Percentiles rank a stretch among this genome's conserved stretches.
Evolutionary conservation across 257 asterid genomes (phyloP).

Genomic region (Nicotiana obtusifolia): DNA sequence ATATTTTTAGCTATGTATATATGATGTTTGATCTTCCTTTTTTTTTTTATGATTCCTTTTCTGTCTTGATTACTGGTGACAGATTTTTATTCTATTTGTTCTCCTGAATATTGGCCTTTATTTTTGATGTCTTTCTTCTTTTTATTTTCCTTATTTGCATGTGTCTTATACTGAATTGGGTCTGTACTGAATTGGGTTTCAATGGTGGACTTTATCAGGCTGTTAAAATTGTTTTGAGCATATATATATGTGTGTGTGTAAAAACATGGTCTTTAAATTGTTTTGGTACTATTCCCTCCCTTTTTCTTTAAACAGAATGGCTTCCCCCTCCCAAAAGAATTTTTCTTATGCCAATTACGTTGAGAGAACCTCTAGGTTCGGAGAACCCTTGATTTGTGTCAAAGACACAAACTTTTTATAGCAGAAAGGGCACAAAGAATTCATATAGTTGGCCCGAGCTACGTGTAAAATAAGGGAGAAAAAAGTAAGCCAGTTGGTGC

Average conservation of each 20-base stretch:
- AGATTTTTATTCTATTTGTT: not conserved
- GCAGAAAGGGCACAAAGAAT: not conserved
- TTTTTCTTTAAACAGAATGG: not conserved
- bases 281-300: not conserved
- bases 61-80: not conserved
- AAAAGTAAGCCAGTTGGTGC: no score
- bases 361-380: not conserved
- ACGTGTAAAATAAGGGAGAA: not conserved
- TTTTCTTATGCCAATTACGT: not conserved
- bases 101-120: not conserved
- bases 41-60: constrained; percentile 24
- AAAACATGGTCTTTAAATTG: not conserved
- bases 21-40: constrained; percentile 28
- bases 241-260: no score
- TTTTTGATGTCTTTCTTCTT: not conserved
- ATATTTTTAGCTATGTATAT: not conserved
- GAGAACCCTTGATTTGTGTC: not conserved
- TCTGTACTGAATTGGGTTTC: not conserved
- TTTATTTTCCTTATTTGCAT: not conserved
- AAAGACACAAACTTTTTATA: not conserved
- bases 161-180: not conserved
- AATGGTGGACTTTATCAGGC: not conserved
- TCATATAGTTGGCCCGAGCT: not conserved
- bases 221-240: not conserved
- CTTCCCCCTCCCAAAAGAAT: not conserved